A percentile compares a stretch with the other conserved stretches of the same genome.
Evolutionary conservation across 2,329 filamentous ascomycete species (phyloP).

Genomic region (Setomelanomma holmii): DNA sequence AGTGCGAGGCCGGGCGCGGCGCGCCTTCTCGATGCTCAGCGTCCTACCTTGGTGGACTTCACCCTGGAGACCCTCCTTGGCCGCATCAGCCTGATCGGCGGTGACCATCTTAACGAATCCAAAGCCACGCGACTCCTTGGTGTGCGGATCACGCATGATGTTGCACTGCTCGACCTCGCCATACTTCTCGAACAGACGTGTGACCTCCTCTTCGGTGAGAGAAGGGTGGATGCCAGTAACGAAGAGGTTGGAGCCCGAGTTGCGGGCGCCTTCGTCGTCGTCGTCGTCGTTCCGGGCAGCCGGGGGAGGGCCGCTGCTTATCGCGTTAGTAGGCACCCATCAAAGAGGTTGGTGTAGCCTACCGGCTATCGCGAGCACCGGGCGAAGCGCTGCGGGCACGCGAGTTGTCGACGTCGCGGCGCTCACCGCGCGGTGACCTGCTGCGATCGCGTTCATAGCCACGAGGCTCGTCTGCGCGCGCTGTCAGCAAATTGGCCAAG

Average conservation of each 20-base stretch:
- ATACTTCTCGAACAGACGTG: constrained; percentile 97
- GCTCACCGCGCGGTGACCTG: constrained; percentile 66
- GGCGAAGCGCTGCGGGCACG: constrained; percentile 71
- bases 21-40: constrained; percentile 98
- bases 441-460: constrained; percentile 70
- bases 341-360: constrained; percentile 14
- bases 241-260: constrained; percentile 97
- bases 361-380: constrained; percentile 60
- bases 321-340: constrained; percentile 23
- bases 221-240: constrained; percentile 97
- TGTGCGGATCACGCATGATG: constrained; percentile 99
- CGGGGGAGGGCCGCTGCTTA: constrained; percentile 55
- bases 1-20: constrained; percentile 90
- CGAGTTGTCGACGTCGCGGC: constrained; percentile 59
- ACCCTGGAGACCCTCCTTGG: constrained; percentile 93
- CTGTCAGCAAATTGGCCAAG: constrained; percentile 23
- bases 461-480: constrained; percentile 62
- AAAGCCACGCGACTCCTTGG: constrained; percentile 97
- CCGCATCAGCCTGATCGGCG: constrained; percentile 92
- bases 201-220: constrained; percentile 87
- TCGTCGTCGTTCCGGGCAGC: constrained; percentile 72
- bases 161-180: constrained; percentile 99
- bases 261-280: constrained; percentile 78
- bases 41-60: constrained; percentile 95
- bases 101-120: constrained; percentile 99